phyloP scores from a whole-genome alignment of 768 basidiomycete species.

The Galerina marginata region DNA sequence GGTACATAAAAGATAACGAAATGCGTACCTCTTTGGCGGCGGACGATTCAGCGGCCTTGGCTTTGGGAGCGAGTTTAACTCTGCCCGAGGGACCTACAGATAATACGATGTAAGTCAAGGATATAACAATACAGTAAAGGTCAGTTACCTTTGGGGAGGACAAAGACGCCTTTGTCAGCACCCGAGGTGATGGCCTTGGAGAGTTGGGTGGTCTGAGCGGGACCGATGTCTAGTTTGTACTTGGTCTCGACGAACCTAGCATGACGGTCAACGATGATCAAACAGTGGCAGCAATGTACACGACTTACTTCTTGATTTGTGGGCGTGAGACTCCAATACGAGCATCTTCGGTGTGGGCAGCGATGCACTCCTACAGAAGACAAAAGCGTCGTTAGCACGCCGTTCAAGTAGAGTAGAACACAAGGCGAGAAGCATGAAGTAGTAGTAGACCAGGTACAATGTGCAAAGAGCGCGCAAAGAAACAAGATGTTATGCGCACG shows the following conservation, averaged over 20 bases:
- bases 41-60: conserved; percentile 41
- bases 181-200: conserved; percentile 83
- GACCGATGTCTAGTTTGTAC: conserved; percentile 82
- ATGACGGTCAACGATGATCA: conserved; percentile 20
- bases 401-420: conserved; percentile 1
- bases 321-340: conserved; percentile 88
- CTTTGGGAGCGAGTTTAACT: conserved; percentile 70
- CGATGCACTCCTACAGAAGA: conserved; percentile 77
- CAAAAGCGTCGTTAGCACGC: conserved; percentile 19
- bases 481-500: conserved; percentile 18
- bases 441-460: neutral
- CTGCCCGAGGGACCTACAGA: conserved; percentile 68
- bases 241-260: conserved; percentile 80
- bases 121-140: conserved; percentile 1
- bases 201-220: conserved; percentile 80
- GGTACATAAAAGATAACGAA: neutral
- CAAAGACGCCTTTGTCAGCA: conserved; percentile 81
- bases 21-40: conserved; percentile 44
- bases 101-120: conserved; percentile 4
- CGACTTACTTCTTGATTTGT: conserved; percentile 86
- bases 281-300: neutral
- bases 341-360: conserved; percentile 72
- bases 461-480: conserved; percentile 4
- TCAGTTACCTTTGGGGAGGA: conserved; percentile 81
- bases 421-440: neutral